Evolutionary conservation across 2,329 filamentous ascomycete genomes (phyloP).

Genomic region (Pseudogymnoascus sp.): DNA sequence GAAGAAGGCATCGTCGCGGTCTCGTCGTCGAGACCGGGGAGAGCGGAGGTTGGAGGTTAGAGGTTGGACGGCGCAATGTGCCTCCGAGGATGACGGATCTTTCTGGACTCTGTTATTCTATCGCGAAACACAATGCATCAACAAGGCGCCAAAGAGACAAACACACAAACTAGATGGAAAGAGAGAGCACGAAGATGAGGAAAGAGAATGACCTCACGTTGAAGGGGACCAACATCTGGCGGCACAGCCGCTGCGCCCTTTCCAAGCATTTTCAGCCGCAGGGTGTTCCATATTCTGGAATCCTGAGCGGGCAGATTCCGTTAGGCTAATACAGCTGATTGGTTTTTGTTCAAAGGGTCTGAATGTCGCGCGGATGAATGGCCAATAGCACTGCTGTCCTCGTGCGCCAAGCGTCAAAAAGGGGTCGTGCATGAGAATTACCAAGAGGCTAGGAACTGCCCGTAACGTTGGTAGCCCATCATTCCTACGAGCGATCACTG

Average conservation of each 20-base stretch:
- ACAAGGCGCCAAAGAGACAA: not conserved
- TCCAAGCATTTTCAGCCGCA: conserved; percentile 3
- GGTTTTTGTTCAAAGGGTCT: not conserved
- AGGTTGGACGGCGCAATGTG: not conserved
- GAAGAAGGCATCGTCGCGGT: not conserved
- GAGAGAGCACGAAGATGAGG: not conserved
- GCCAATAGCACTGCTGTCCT: not conserved
- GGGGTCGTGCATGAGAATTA: not conserved
- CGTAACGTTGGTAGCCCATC: not conserved
- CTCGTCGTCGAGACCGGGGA: not conserved
- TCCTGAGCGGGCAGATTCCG: not conserved
- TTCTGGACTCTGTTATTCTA: not conserved
- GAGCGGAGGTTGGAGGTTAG: not conserved
- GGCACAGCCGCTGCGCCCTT: not conserved
- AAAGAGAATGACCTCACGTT: not conserved
- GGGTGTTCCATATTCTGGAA: not conserved
- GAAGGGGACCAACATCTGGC: not conserved
- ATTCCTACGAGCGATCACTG: not conserved
- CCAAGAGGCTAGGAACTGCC: not conserved
- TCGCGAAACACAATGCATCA: not conserved
- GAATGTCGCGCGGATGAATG: not conserved
- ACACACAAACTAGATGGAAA: not conserved
- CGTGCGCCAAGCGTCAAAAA: not conserved
- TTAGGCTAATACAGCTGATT: not conserved
- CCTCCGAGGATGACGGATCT: not conserved